Evolutionary conservation across 2,329 filamentous ascomycete species (phyloP).

Genomic region (Ophiostoma quercus): DNA sequence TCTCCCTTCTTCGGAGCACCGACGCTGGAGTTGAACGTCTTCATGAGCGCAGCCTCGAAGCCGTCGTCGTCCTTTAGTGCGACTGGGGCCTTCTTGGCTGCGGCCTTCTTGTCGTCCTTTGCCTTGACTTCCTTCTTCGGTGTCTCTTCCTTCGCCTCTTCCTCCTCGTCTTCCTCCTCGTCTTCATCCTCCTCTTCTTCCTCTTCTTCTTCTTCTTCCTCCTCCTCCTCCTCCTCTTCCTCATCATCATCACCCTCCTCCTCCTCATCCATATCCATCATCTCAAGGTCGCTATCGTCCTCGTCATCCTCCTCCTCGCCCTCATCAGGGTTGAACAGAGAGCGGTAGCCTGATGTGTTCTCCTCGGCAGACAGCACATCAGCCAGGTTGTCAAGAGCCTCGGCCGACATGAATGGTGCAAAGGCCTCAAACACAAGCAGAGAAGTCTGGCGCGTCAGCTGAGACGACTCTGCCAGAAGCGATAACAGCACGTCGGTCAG

Average conservation of each 20-base stretch:
- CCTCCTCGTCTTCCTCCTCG: neutral
- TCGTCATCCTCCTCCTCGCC: conserved; percentile 35
- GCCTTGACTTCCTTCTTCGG: conserved; percentile 6
- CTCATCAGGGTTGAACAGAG: conserved; percentile 65
- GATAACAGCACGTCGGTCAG: conserved; percentile 86
- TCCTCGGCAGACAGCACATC: conserved; percentile 75
- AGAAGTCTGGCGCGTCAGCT: conserved; percentile 77
- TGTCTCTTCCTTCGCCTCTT: neutral
- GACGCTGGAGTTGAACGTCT: conserved; percentile 42
- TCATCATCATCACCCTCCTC: conserved; percentile 43
- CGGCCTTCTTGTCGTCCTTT: conserved; percentile 35
- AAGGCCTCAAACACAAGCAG: conserved; percentile 85
- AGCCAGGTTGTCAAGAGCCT: conserved; percentile 61
- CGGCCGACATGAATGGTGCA: conserved; percentile 64
- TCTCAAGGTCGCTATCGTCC: conserved; percentile 40
- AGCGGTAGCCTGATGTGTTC: conserved; percentile 74
- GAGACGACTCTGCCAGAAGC: conserved; percentile 79
- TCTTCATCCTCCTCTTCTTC: conserved; percentile 41
- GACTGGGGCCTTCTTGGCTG: neutral
- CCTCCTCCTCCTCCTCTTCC: conserved; percentile 36
- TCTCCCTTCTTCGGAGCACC: conserved; percentile 52
- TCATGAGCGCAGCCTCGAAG: conserved; percentile 71
- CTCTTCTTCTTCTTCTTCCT: conserved; percentile 33
- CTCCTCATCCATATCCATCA: conserved; percentile 33
- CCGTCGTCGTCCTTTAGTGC: neutral